Base-by-base conservation (phyloP, 2,329 filamentous ascomycete genomes). In the Phialophora expanda region DNA sequence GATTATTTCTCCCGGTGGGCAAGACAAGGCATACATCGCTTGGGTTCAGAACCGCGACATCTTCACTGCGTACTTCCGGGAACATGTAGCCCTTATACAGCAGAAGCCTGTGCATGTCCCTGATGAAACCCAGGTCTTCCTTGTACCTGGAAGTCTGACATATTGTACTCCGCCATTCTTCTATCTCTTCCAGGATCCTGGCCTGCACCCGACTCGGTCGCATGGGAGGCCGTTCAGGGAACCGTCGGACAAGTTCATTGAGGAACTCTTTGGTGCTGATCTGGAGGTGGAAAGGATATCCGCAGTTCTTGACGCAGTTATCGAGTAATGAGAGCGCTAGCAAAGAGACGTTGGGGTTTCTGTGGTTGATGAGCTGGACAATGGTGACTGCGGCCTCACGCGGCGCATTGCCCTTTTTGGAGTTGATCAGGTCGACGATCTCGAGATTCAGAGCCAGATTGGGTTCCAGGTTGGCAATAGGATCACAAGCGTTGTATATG, bases 281-380 rank as follows among this genome's bases (percentile, higher is more conserved):
- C 80, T 99, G 95, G 65, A 99, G 88, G 76, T 99, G 95, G 79
- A 99, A 99, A 0, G 95, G 93, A 77, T 99, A 99, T 74, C 95
- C 95, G 85, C 95, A 99, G 82, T 99, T 99, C 84, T 99, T 99
- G 79, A 98, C 95, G 79, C 95, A 98, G 70, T 98, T 98, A 78
- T 99, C 95, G 76, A 99, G 91, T 72, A 99, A 87, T 81, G 89
- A 74, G 65, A 76, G 58, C 66, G 95, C 94, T 66, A 98, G 86
- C 71, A 99, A 83, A 67, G 93, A 90, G 72, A 99, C 92, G 78
- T 97, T 98, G 67, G 93, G 91, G 77, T 98, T 99, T 77, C 95
- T 91, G 79, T 96, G 92, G 81, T 99, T 99, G 83, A 98, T 89
- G 76, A 93, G 93, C 80, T 90, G 90, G 74, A 97, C 94, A 71